A percentile compares a stretch with the other conserved stretches of the same genome.
Conservation (phyloP, 2,329 filamentous ascomycete genomes). For the Calcarisporium arbuscula region DNA sequence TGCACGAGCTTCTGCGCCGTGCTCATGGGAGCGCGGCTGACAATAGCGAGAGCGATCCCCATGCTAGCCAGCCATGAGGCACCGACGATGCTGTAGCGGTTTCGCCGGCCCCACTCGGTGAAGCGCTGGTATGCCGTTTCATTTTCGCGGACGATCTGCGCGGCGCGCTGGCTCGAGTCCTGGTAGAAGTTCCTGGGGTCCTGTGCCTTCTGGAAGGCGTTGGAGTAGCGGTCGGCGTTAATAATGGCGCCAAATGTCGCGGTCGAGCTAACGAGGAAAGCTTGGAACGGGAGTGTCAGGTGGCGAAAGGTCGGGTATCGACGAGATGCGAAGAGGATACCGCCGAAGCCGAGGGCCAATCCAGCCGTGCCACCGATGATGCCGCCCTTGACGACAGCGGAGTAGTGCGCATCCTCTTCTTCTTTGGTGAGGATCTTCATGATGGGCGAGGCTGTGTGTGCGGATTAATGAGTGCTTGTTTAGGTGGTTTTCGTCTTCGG, state of each 20-base stretch:
- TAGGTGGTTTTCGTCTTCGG: background rate
- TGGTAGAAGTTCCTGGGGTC: conserved; percentile 64
- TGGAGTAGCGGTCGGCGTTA: conserved; percentile 66
- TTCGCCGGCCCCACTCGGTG: conserved; percentile 67
- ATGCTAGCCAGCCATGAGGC: conserved; percentile 77
- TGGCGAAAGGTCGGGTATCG: conserved; percentile 73
- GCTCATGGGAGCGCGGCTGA: conserved; percentile 69
- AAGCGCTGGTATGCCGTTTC: conserved; percentile 54
- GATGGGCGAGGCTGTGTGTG: conserved; percentile 17
- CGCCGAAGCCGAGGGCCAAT: conserved; percentile 57
- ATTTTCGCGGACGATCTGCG: conserved; percentile 47
- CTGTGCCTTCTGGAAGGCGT: conserved; percentile 59
- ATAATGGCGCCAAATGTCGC: conserved; percentile 86
- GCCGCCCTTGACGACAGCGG: conserved; percentile 73
- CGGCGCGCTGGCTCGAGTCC: conserved; percentile 53
- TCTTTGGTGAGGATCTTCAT: conserved; percentile 98
- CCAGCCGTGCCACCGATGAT: conserved; percentile 65
- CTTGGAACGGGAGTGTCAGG: conserved; percentile 82
- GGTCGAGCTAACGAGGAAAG: conserved; percentile 79
- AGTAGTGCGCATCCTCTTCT: conserved; percentile 84
- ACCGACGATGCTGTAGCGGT: conserved; percentile 84
- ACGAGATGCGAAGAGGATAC: conserved; percentile 59
- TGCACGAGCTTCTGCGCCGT: conserved; percentile 85
- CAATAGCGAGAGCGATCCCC: conserved; percentile 65
- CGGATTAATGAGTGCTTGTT: background rate